These are phyloP conservation scores for Cnidoscolus chayamansa DNA, from an alignment of 441 rosid species.

Conservation along the genomic window DNA sequence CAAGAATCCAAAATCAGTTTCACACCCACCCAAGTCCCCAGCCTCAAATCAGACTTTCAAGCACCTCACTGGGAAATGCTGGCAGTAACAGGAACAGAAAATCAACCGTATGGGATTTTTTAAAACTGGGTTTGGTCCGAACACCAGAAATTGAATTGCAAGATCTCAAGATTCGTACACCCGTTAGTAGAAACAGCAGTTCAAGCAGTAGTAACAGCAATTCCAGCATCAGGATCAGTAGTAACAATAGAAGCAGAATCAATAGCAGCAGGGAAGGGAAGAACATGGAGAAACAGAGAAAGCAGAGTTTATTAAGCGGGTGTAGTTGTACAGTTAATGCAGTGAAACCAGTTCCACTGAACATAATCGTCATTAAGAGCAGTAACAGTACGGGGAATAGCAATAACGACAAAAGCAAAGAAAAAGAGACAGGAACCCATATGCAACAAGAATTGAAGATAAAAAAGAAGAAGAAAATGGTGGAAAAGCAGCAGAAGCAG, in stretches of 20 bases:
- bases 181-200: slow-evolving; percentile 32
- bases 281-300: slow-evolving; percentile 24
- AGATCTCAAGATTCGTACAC: slow-evolving; percentile 40
- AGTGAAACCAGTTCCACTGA: slow-evolving; percentile 45
- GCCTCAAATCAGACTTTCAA: slow-evolving; percentile 57
- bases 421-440: background rate
- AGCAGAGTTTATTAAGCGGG: slow-evolving; percentile 38
- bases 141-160: slow-evolving; percentile 69
- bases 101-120: slow-evolving; percentile 63
- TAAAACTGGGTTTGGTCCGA: slow-evolving; percentile 62
- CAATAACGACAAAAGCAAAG: background rate
- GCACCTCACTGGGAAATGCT: slow-evolving; percentile 18
- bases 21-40: slow-evolving; percentile 63
- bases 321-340: slow-evolving; percentile 63
- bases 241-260: slow-evolving; percentile 25
- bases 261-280: slow-evolving; percentile 32
- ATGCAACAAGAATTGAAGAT: slow-evolving; percentile 34
- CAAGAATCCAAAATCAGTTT: slow-evolving; percentile 38
- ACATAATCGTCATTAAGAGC: slow-evolving; percentile 31
- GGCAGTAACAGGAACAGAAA: slow-evolving; percentile 31
- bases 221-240: slow-evolving; percentile 21
- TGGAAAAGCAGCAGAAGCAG: slow-evolving; percentile 21
- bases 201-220: slow-evolving; percentile 49
- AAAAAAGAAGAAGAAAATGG: slow-evolving; percentile 13
- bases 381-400: too few relatives aligned